phyloP scores from a whole-genome alignment of 108 stramenopile genomes.

The Cyclotella baltica region DNA sequence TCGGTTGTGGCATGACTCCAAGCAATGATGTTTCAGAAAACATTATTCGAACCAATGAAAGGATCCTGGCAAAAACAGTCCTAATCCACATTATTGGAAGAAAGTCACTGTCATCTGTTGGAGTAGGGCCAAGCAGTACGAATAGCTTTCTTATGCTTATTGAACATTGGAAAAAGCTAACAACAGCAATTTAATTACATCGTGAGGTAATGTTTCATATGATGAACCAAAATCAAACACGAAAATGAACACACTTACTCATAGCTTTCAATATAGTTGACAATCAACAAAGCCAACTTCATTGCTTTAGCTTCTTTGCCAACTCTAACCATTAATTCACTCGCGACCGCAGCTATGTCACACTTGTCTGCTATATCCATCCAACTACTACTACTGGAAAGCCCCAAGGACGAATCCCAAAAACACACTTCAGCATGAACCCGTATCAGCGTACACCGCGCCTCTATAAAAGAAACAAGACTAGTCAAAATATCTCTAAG shows the following conservation, averaged over 20 bases:
- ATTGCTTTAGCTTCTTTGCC: conserved; percentile 26
- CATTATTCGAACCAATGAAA: conserved; percentile 5
- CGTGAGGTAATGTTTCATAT: not conserved
- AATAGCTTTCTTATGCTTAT: conserved; percentile 32
- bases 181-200: not conserved
- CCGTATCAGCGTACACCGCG: conserved; percentile 30
- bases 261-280: conserved; percentile 22
- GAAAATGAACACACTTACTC: conserved; percentile 36
- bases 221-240: not conserved
- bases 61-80: not conserved
- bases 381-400: conserved; percentile 20
- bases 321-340: conserved; percentile 22
- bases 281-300: conserved; percentile 23
- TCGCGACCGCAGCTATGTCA: conserved; percentile 3
- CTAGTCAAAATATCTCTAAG: conserved; percentile 30
- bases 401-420: not conserved
- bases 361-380: conserved; percentile 30
- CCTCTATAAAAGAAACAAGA: conserved; percentile 48
- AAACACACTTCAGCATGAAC: conserved; percentile 36
- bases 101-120: conserved; percentile 7
- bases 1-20: not conserved
- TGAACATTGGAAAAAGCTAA: conserved; percentile 39
- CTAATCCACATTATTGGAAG: conserved; percentile 42
- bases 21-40: conserved; percentile 1
- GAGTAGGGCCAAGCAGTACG: conserved; percentile 19